Percentiles rank a stretch among this genome's conserved stretches.
Evolutionary conservation across 2,329 filamentous ascomycete genomes (phyloP).

Genomic region (Botrytis aclada): DNA sequence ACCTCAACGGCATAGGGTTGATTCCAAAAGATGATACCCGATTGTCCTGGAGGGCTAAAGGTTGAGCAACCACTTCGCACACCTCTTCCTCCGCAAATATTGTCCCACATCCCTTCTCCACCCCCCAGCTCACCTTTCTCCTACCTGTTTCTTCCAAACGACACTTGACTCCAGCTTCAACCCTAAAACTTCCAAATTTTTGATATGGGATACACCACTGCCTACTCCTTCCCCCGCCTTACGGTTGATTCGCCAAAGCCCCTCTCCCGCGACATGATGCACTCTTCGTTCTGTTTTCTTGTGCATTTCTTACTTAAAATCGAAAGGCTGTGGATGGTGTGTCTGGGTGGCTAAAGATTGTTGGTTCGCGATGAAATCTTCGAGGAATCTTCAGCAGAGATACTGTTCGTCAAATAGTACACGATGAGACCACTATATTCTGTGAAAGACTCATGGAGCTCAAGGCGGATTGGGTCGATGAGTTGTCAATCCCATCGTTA

Average conservation of each 20-base stretch:
- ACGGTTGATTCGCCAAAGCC: rapidly evolving
- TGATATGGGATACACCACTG: not conserved
- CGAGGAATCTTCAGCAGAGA: too few relatives aligned
- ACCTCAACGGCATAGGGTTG: not conserved
- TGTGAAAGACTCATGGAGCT: not conserved
- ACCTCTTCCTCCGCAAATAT: not conserved
- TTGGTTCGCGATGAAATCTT: too few relatives aligned
- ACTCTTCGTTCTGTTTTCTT: not conserved
- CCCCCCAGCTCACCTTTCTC: not conserved
- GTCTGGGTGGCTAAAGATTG: too few relatives aligned
- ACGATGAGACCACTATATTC: rapidly evolving
- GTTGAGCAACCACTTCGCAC: rapidly evolving
- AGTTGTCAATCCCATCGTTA: not conserved
- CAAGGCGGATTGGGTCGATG: not conserved
- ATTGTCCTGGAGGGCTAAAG: not conserved
- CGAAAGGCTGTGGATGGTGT: too few relatives aligned
- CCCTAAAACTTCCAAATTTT: not conserved
- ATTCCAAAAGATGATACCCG: not conserved
- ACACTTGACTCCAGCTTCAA: not conserved
- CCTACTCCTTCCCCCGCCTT: too few relatives aligned
- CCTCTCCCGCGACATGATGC: not conserved
- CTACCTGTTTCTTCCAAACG: not conserved
- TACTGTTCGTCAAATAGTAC: not conserved
- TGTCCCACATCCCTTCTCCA: not conserved
- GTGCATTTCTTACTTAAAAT: not conserved